phyloP scores from a whole-genome alignment of 2,329 filamentous ascomycete genomes.

The Microcyclospora tardicrescens region DNA sequence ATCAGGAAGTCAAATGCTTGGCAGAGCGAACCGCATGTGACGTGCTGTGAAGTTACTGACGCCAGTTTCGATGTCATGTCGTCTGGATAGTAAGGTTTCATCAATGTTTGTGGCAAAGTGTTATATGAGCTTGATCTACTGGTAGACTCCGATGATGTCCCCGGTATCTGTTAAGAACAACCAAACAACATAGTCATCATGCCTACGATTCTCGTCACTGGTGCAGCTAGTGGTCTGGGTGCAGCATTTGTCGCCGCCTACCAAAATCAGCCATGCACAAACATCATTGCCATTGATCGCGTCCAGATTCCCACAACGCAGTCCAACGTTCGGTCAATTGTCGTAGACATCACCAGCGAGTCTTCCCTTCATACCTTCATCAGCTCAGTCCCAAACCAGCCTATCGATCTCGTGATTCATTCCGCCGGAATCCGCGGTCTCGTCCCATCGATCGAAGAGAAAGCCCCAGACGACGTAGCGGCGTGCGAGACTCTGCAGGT shows the following conservation, averaged over 20 bases:
- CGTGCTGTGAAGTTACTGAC: too few species aligned
- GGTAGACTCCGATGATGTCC: too few species aligned
- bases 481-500: conserved; percentile 28
- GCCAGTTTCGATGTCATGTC: too few species aligned
- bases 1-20: too few species aligned
- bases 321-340: conserved; percentile 11
- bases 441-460: conserved; percentile 19
- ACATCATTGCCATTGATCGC: conserved; percentile 22
- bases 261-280: conserved; percentile 7
- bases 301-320: conserved; percentile 4
- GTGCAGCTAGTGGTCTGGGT: conserved; percentile 28
- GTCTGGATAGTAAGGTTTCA: too few species aligned
- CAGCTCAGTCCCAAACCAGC: conserved; percentile 6
- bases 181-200: not conserved
- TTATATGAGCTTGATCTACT: too few species aligned
- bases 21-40: too few species aligned
- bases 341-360: conserved; percentile 19
- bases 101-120: too few species aligned
- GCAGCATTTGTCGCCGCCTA: conserved; percentile 23
- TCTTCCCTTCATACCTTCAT: conserved; percentile 14
- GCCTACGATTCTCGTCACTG: conserved; percentile 22
- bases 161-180: too few species aligned
- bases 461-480: conserved; percentile 23
- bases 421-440: conserved; percentile 34
- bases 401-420: conserved; percentile 31